Evolutionary conservation across 768 basidiomycete genomes (phyloP).

Genomic region (Agrocybe praecox): DNA sequence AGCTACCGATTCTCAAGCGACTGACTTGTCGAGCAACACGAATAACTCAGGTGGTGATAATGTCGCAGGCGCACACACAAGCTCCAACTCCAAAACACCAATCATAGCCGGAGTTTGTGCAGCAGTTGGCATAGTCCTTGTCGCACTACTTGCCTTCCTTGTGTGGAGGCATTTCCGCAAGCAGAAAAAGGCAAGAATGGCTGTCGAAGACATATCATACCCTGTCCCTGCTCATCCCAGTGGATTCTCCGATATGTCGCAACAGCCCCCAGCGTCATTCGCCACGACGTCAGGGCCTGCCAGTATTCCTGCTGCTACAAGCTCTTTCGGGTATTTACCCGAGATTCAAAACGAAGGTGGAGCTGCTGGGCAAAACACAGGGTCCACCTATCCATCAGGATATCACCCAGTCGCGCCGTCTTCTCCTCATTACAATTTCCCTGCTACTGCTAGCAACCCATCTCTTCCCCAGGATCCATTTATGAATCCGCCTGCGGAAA

Average conservation of each 20-base stretch:
- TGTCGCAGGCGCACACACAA: neutral
- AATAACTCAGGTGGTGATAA: neutral
- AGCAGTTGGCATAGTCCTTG: neutral
- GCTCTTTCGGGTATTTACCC: neutral
- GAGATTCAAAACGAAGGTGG: neutral
- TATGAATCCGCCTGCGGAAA: neutral
- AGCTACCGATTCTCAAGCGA: neutral
- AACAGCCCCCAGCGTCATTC: neutral
- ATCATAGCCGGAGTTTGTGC: neutral
- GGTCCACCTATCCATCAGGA: neutral
- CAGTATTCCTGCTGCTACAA: neutral
- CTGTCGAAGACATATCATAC: neutral
- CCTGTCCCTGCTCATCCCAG: neutral
- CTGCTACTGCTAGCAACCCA: neutral
- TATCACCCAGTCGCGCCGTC: neutral
- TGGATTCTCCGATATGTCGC: neutral
- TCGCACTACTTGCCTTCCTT: neutral
- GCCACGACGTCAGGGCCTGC: neutral
- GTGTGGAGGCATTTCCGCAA: neutral
- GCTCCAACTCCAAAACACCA: neutral
- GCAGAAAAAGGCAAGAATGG: neutral
- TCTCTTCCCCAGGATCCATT: neutral
- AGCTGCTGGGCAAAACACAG: neutral
- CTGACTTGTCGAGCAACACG: neutral
- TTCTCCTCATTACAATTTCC: neutral